A percentile compares a stretch with the other conserved stretches of the same genome.
Conservation (phyloP, 305 asterid species). For the Solanum hybrid region DNA sequence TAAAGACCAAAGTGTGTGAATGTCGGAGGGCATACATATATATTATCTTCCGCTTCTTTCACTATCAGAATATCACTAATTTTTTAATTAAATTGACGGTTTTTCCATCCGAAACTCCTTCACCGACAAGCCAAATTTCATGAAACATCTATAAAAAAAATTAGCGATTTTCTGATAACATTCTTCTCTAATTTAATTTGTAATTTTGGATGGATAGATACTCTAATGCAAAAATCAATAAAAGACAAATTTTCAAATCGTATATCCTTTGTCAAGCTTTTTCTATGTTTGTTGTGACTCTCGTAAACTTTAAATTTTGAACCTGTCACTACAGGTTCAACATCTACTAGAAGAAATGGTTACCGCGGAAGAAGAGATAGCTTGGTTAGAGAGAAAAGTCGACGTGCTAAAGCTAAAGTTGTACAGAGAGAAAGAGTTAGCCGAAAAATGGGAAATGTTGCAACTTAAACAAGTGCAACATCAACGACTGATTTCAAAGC, state of each 20-base stretch:
- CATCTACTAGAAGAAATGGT: slow-evolving; percentile 61
- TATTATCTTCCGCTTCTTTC: background rate
- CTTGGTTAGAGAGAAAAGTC: slow-evolving; percentile 54
- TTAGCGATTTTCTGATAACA: background rate
- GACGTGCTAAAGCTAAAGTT: slow-evolving; percentile 40
- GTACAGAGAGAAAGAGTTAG: slow-evolving; percentile 42
- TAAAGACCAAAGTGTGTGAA: background rate
- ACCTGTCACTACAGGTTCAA: slow-evolving; percentile 37
- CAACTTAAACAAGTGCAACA: slow-evolving; percentile 19
- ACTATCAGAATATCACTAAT: background rate
- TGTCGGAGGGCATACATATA: background rate
- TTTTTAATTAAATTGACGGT: background rate
- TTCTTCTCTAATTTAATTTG: background rate
- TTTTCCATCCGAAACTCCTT: background rate
- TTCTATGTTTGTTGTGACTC: background rate
- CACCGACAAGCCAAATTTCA: background rate
- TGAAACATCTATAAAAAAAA: background rate
- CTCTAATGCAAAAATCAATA: background rate
- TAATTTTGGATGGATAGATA: background rate
- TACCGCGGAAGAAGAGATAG: slow-evolving; percentile 60
- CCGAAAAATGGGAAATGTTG: slow-evolving; percentile 32
- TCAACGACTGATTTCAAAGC: slow-evolving; percentile 14
- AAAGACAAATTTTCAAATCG: background rate
- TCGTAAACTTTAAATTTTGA: background rate
- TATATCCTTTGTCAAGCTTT: background rate